Evolutionary conservation across 331 rosid genomes (phyloP), one percentile per base, ranked within the genome.

Genomic region (Ulmus americana): DNA sequence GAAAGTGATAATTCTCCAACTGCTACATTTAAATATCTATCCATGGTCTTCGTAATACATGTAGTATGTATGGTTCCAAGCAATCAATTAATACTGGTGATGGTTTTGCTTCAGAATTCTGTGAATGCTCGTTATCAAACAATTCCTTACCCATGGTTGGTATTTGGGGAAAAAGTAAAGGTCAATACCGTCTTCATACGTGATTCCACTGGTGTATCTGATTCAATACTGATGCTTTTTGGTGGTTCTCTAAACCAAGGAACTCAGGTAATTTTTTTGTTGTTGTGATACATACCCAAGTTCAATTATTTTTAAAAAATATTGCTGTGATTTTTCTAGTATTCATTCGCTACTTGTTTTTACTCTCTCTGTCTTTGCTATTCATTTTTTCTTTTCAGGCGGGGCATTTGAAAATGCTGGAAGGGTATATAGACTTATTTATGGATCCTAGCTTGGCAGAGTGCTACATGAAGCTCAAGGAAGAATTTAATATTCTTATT

Each of bases 81-180:
- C 43, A 51, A 38, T 18, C 46, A 69, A 51, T 53, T 58, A 15
- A 75, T 63, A 11, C 55, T 20, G 10, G 57, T n/a, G 7, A 60
- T 65, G 46, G 44, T 75, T 76, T 76, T 79, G 74, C 45, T 69
- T 63, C 95, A 92, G 98, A 89, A 92, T 76, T 92, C 97, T 7
- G 98, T 89, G 72, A 92, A 92, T 70, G 89, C 90, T 8, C 95
- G 95, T 8, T 88, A 81, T 81, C 95, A 92, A 70, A 89, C 95
- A 47, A 92, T 92, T 80, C 87, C 95, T 59, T 89, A 89, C 70
- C 98, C 98, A 20, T 92, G 98, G 98, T 77, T 92, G 83, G 97
- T 89, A 67, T 92, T 92, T 72, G 91, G 94, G 13, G 98, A 92
- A 77, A 92, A 92, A 80, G 91, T 92, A 67, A 89, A 90, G 76